Percentiles rank a stretch among this genome's conserved stretches.
Conservation (phyloP, 1,139 yeast species). For the Taphrina betulina region DNA sequence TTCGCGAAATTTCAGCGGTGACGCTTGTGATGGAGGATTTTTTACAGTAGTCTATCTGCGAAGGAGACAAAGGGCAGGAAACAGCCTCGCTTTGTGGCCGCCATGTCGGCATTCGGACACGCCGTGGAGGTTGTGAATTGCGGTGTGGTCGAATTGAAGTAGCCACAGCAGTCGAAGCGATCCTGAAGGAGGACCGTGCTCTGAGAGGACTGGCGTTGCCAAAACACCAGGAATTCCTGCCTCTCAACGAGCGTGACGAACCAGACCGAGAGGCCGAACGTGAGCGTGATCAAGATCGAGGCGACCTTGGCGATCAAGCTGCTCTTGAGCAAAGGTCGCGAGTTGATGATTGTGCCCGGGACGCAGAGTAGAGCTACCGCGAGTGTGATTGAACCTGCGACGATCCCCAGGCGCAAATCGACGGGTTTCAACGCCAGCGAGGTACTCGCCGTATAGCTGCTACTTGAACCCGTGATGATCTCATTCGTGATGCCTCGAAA, state of each 20-base stretch:
- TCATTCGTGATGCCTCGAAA: neutral
- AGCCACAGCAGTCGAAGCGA: constrained; percentile 22
- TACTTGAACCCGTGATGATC: neutral
- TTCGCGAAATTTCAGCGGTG: too few relatives aligned
- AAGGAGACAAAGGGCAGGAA: neutral
- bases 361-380: neutral
- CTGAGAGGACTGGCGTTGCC: constrained; percentile 7
- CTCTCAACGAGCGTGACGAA: constrained; percentile 13
- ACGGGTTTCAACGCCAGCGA: constrained; percentile 11
- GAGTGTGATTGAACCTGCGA: constrained; percentile 1
- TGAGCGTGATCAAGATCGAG: neutral
- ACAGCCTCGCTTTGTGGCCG: constrained; percentile 18
- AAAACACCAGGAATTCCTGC: neutral
- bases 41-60: constrained; percentile 13
- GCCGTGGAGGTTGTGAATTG: constrained; percentile 1
- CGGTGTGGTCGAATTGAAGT: constrained; percentile 8
- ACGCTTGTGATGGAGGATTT: too few relatives aligned
- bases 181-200: constrained; percentile 10
- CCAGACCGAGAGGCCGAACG: constrained; percentile 27
- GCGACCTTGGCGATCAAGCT: constrained; percentile 3
- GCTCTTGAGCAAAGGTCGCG: constrained; percentile 6
- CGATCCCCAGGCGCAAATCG: constrained; percentile 3
- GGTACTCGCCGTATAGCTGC: neutral
- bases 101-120: constrained; percentile 18
- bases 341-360: constrained; percentile 3